A percentile compares a stretch with the other conserved stretches of the same genome.
Evolutionary conservation across 345 rosid species (phyloP).

Genomic region (Ceriops decandra): DNA sequence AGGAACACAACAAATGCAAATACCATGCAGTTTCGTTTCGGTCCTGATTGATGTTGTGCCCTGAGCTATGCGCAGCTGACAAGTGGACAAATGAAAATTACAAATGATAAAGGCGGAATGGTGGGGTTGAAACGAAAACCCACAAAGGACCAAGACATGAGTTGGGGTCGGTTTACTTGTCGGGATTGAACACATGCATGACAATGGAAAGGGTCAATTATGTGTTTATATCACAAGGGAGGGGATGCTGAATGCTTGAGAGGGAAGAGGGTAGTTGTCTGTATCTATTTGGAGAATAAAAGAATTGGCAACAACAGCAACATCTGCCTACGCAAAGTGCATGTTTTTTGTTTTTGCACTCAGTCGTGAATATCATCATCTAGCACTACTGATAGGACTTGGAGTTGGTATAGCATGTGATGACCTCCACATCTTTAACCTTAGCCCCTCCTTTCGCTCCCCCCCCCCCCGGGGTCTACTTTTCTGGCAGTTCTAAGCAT

Average conservation of each 20-base stretch:
- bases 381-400: neutral
- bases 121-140: neutral
- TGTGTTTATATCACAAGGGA: neutral
- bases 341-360: neutral
- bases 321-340: neutral
- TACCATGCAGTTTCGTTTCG: no score
- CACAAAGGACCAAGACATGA: neutral
- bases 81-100: conserved; percentile 9
- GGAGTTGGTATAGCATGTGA: neutral
- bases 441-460: no score
- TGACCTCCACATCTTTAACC: neutral
- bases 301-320: neutral
- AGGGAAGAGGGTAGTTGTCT: neutral
- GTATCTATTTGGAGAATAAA: neutral
- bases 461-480: no score
- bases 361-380: neutral
- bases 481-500: no score
- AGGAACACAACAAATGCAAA: no score
- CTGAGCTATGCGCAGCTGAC: neutral
- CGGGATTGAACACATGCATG: no score
- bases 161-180: no score
- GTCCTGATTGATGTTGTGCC: no score
- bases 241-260: neutral
- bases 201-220: no score
- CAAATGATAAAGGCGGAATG: conserved; percentile 3